Percentiles rank a stretch among this genome's conserved stretches.
Evolutionary conservation across 441 rosid genomes (phyloP).

Genomic region (Dalechampia spathulata): DNA sequence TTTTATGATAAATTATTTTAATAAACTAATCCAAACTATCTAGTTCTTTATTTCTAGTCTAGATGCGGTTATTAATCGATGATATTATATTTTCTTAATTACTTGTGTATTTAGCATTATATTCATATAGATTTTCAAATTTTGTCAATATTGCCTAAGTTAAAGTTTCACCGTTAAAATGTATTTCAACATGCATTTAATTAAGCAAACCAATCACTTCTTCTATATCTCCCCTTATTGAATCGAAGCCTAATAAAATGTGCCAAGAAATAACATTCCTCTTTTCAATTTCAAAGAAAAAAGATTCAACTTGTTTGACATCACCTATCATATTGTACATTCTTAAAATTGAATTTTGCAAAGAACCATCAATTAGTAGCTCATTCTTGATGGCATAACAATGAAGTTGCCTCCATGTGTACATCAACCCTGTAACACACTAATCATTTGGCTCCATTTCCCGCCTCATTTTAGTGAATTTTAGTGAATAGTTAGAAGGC

Average conservation of each 20-base stretch:
- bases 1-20: too few relatives aligned
- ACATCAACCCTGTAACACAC: constrained; percentile 16
- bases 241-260: background rate
- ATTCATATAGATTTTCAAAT: too few relatives aligned
- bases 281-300: constrained; percentile 3
- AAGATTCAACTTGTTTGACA: constrained; percentile 3
- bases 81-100: too few relatives aligned
- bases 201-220: too few relatives aligned
- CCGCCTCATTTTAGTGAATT: constrained; percentile 25
- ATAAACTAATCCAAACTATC: too few relatives aligned
- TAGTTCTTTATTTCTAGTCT: too few relatives aligned
- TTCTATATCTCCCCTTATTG: too few relatives aligned
- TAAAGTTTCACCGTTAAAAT: too few relatives aligned
- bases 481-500: constrained; percentile 22
- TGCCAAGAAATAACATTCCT: constrained; percentile 19
- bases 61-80: too few relatives aligned
- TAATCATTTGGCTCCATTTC: constrained; percentile 18
- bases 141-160: too few relatives aligned
- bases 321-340: constrained; percentile 3
- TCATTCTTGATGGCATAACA: constrained; percentile 13
- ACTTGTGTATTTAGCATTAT: too few relatives aligned
- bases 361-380: constrained; percentile 7
- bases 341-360: constrained; percentile 27
- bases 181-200: too few relatives aligned
- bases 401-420: constrained; percentile 10